Percentiles rank a stretch among this genome's conserved stretches.
Evolutionary conservation across 2,329 filamentous ascomycete species (phyloP).

Genomic region (Penicillium carneum): DNA sequence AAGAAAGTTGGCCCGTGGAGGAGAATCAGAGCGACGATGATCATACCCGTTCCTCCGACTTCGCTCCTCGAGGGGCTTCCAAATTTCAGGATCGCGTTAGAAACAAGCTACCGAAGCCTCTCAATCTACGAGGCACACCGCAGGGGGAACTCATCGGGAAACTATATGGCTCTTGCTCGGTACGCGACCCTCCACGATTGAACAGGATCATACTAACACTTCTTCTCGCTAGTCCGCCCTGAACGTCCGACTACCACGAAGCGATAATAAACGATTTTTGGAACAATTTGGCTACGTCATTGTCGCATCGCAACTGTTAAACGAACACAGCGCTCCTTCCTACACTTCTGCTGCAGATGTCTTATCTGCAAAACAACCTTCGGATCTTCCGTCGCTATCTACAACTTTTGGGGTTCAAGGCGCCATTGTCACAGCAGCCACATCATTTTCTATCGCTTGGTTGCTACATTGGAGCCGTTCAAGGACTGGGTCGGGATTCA

Average conservation of each 20-base stretch:
- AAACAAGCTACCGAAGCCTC: slow-evolving; percentile 58
- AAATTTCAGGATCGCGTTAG: slow-evolving; percentile 59
- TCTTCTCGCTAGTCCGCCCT: slow-evolving; percentile 39
- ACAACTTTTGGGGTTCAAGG: slow-evolving; percentile 67
- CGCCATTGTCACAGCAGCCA: slow-evolving; percentile 69
- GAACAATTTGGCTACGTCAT: slow-evolving; percentile 94
- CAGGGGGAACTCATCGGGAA: slow-evolving; percentile 46
- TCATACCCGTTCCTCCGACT: slow-evolving; percentile 47
- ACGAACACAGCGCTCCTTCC: slow-evolving; percentile 61
- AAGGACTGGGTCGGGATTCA: slow-evolving; percentile 58
- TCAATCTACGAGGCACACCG: slow-evolving; percentile 47
- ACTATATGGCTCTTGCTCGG: slow-evolving; percentile 58
- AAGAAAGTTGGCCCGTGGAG: slow-evolving; percentile 50
- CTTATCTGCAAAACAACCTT: slow-evolving; percentile 40
- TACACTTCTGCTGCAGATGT: slow-evolving; percentile 50
- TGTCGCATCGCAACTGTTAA: slow-evolving; percentile 87
- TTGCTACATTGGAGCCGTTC: slow-evolving; percentile 74
- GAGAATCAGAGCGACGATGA: slow-evolving; percentile 42
- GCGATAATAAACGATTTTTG: slow-evolving; percentile 83
- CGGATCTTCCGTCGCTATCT: slow-evolving; percentile 45
- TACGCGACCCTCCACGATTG: slow-evolving; percentile 40
- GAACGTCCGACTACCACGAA: slow-evolving; percentile 66
- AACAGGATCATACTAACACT: slow-evolving; percentile 20
- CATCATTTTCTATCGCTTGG: slow-evolving; percentile 69
- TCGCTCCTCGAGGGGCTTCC: slow-evolving; percentile 60